phyloP scores from a whole-genome alignment of 2,329 filamentous ascomycete genomes.

The Didymella lethalis region DNA sequence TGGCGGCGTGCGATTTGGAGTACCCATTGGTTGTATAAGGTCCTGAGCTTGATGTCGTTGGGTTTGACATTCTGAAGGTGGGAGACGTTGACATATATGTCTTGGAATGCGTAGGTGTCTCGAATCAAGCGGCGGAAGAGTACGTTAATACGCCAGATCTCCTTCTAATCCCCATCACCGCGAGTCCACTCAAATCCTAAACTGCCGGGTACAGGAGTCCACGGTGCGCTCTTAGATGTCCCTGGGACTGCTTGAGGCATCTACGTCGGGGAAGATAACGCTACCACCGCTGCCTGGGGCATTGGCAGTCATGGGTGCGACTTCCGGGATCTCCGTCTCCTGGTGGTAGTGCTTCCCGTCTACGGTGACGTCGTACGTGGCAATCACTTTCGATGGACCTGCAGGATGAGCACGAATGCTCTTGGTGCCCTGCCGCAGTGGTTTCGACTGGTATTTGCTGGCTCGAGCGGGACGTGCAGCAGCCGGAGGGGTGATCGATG shows the following conservation, averaged over 20 bases:
- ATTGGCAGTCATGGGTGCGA: background rate
- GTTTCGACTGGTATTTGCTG: background rate
- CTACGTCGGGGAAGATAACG: slow-evolving; percentile 6
- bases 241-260: slow-evolving; percentile 4
- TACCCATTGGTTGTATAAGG: slow-evolving; percentile 27
- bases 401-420: slow-evolving; percentile 2
- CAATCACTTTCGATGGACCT: background rate
- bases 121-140: slow-evolving; percentile 21
- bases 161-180: background rate
- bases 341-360: background rate
- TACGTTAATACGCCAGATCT: slow-evolving; percentile 13
- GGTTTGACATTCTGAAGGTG: slow-evolving; percentile 17
- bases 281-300: background rate
- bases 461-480: background rate
- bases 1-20: slow-evolving; percentile 23
- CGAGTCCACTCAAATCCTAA: slow-evolving; percentile 15
- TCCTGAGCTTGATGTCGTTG: slow-evolving; percentile 11
- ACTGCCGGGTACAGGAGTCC: slow-evolving; percentile 1
- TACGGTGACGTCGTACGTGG: slow-evolving; percentile 1
- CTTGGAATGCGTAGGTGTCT: slow-evolving; percentile 14
- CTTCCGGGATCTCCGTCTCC: slow-evolving; percentile 2
- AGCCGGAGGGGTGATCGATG: background rate
- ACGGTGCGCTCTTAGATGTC: background rate
- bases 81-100: slow-evolving; percentile 9
- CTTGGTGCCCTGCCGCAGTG: slow-evolving; percentile 2